These are phyloP conservation scores for Cicer yamashitae DNA, from an alignment of 306 rosid genomes.

Conservation along the genomic window DNA sequence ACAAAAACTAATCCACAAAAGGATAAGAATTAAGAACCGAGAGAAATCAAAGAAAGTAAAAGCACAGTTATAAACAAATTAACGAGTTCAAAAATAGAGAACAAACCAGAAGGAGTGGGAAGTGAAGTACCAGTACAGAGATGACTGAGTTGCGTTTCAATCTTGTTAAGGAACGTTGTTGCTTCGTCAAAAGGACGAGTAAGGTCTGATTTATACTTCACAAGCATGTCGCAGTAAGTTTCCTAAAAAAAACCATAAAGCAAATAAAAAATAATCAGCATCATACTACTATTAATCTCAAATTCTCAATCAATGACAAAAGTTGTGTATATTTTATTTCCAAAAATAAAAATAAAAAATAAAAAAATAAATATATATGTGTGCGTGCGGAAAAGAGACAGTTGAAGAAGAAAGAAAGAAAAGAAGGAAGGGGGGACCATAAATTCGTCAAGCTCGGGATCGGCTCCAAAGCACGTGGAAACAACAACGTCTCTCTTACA, in stretches of 20 bases:
- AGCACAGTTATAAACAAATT: slow-evolving; percentile 42
- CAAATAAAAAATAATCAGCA: not conserved
- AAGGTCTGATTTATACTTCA: slow-evolving; percentile 87
- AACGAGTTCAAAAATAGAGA: slow-evolving; percentile 41
- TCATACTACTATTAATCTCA: not conserved
- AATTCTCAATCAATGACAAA: slow-evolving; percentile 41
- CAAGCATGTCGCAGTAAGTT: slow-evolving; percentile 83
- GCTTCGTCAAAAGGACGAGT: slow-evolving; percentile 93
- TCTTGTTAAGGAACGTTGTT: slow-evolving; percentile 81
- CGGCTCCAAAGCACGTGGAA: slow-evolving; percentile 94
- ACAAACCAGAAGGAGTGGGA: slow-evolving; percentile 75
- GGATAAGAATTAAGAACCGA: slow-evolving; percentile 4
- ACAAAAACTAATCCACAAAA: not conserved
- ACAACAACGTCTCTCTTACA: slow-evolving; percentile 61
- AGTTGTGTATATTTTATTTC: slow-evolving; percentile 15
- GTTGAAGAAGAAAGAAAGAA: slow-evolving; percentile 20
- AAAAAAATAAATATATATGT: not conserved
- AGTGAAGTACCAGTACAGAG: slow-evolving; percentile 71
- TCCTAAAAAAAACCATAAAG: slow-evolving; percentile 55
- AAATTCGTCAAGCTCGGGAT: slow-evolving; percentile 99
- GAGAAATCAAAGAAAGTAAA: slow-evolving; percentile 17
- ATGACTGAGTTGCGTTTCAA: slow-evolving; percentile 74
- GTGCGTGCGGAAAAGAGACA: slow-evolving; percentile 13
- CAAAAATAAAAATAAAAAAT: not conserved
- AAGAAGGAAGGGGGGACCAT: slow-evolving; percentile 70